phyloP scores from a whole-genome alignment of 176 grass and related monocot species.

The Stipa capillata region DNA sequence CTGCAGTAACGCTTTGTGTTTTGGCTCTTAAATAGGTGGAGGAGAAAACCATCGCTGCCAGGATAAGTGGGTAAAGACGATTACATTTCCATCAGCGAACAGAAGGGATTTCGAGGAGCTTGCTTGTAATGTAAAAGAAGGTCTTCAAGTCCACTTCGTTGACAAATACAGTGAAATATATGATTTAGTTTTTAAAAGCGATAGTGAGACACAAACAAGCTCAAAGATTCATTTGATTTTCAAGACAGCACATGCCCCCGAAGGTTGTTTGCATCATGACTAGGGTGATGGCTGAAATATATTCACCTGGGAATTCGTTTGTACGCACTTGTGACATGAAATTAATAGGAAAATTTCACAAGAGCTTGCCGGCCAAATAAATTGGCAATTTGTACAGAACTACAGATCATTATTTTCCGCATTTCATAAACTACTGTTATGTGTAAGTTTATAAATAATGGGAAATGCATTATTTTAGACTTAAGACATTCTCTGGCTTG shows the following conservation, averaged over 20 bases:
- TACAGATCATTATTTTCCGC: not conserved
- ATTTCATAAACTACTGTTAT: not conserved
- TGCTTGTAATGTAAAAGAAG: too few species aligned
- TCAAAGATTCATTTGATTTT: too few species aligned
- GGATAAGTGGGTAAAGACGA: too few species aligned
- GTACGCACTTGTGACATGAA: not conserved
- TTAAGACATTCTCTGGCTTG: not conserved
- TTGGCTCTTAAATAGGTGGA: too few species aligned
- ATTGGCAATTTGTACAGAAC: not conserved
- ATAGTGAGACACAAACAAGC: not conserved
- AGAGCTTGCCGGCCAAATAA: not conserved
- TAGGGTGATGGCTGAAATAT: not conserved
- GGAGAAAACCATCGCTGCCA: too few species aligned
- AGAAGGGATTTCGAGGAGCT: too few species aligned
- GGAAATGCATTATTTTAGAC: not conserved
- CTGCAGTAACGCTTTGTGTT: too few species aligned
- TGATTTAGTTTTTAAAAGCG: too few species aligned
- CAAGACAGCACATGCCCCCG: not conserved
- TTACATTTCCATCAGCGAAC: too few species aligned
- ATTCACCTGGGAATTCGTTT: not conserved
- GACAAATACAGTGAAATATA: too few species aligned
- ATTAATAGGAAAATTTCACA: not conserved
- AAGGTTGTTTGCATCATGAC: not conserved
- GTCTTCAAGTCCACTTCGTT: too few species aligned
- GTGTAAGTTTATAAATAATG: not conserved